Evolutionary conservation across 2,329 filamentous ascomycete species (phyloP).

Genomic region (Ramularia endophylla): DNA sequence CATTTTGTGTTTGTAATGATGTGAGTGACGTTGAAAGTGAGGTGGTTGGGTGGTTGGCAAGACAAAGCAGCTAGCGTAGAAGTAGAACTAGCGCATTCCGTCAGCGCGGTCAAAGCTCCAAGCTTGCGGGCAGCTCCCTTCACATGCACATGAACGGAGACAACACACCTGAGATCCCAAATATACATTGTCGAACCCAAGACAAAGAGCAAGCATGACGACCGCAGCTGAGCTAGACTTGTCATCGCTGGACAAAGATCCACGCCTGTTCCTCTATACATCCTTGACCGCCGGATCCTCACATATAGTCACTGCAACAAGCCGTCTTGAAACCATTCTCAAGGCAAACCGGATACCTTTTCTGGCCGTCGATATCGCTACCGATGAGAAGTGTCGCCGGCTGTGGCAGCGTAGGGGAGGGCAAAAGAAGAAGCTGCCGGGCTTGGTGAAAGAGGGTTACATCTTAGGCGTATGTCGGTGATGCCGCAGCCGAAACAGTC

Average conservation of each 20-base stretch:
- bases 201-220: no score
- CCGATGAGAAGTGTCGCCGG: slow-evolving; percentile 80
- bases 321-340: slow-evolving; percentile 90
- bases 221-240: slow-evolving; percentile 24
- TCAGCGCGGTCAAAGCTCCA: no score
- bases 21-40: no score
- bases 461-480: slow-evolving; percentile 69
- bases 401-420: slow-evolving; percentile 80
- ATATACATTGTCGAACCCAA: no score
- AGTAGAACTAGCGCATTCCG: no score
- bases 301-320: slow-evolving; percentile 93
- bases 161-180: no score
- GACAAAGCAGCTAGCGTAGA: no score
- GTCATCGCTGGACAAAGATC: slow-evolving; percentile 40
- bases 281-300: slow-evolving; percentile 93
- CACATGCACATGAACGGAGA: no score
- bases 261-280: slow-evolving; percentile 82
- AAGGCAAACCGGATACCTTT: slow-evolving; percentile 93
- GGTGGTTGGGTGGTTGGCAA: no score
- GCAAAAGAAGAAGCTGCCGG: slow-evolving; percentile 76
- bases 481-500: not conserved
- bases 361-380: slow-evolving; percentile 84
- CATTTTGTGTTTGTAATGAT: no score
- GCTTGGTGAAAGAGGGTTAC: slow-evolving; percentile 77
- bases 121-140: no score